Percentiles rank a stretch among this genome's conserved stretches.
Conservation (phyloP, 192 early-diverging fungal genomes). For the Umbelopsis sp. region DNA sequence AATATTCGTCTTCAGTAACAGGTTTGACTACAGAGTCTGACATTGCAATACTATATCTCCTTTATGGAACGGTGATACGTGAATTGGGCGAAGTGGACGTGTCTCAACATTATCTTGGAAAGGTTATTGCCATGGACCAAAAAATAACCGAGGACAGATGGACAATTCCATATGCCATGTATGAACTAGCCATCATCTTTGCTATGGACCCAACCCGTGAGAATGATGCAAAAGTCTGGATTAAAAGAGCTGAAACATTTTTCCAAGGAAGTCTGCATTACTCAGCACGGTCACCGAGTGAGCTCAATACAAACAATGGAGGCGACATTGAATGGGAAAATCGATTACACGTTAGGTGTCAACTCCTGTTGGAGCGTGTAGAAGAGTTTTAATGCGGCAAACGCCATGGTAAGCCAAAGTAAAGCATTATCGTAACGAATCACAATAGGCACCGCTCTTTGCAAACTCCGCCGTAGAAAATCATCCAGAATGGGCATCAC, state of each 20-base stretch:
- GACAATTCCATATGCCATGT: constrained; percentile 26
- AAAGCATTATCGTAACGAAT: no score
- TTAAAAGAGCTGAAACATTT: constrained; percentile 18
- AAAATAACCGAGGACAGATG: constrained; percentile 29
- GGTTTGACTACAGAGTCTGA: constrained; percentile 1
- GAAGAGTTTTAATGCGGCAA: constrained; percentile 13
- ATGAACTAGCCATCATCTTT: constrained; percentile 31
- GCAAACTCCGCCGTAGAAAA: no score
- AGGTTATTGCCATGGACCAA: constrained; percentile 18
- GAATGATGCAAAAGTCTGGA: constrained; percentile 25
- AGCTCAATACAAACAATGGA: background rate
- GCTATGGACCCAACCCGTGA: constrained; percentile 14
- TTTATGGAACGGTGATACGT: constrained; percentile 31
- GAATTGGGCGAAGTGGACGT: constrained; percentile 31
- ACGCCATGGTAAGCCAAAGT: background rate
- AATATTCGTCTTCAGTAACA: background rate
- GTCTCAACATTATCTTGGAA: constrained; percentile 30
- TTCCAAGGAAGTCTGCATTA: constrained; percentile 9
- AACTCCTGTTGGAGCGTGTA: constrained; percentile 33
- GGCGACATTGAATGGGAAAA: constrained; percentile 37
- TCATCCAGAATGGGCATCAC: no score
- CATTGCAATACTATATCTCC: constrained; percentile 21
- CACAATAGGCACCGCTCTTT: no score
- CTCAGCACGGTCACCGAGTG: background rate
- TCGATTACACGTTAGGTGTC: constrained; percentile 41